Conservation (phyloP, 2,329 filamentous ascomycete genomes). For the Phoma sp. region DNA sequence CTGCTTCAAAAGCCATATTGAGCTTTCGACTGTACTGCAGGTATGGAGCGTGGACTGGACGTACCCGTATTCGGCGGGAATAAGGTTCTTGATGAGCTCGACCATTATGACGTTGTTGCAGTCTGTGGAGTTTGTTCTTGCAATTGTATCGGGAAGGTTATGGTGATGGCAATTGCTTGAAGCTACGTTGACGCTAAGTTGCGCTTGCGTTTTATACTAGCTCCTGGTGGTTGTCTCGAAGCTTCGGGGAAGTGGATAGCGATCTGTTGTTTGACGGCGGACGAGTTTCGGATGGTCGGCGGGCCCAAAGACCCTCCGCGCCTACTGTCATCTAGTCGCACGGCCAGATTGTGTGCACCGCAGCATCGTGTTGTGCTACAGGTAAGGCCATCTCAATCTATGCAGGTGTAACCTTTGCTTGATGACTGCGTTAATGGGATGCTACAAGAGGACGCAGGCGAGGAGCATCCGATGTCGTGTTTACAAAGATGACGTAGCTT, state of each 20-base stretch:
- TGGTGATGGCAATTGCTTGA: neutral
- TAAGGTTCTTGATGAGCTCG: slow-evolving; percentile 17
- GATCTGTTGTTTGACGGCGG: slow-evolving; percentile 4
- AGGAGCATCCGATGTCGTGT: neutral
- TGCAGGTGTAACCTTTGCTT: neutral
- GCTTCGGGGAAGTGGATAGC: slow-evolving; percentile 5
- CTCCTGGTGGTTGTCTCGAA: slow-evolving; percentile 6
- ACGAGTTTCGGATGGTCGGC: slow-evolving; percentile 15
- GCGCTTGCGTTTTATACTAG: slow-evolving; percentile 5
- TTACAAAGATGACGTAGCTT: neutral
- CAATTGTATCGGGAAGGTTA: neutral
- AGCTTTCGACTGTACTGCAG: neutral
- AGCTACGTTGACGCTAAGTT: neutral
- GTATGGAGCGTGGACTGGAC: neutral
- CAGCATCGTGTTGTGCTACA: neutral
- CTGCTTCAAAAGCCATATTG: neutral
- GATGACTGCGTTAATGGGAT: neutral
- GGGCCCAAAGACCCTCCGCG: slow-evolving; percentile 6
- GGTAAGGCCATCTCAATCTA: neutral
- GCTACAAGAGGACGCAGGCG: neutral
- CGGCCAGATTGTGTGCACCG: slow-evolving; percentile 7
- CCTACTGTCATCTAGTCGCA: neutral
- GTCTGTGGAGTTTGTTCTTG: neutral
- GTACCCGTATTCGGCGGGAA: slow-evolving; percentile 17
- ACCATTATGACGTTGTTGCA: slow-evolving; percentile 6